Conservation (phyloP, 139 green algal genomes). For the Auxenochlorella pyrenoidosa region DNA sequence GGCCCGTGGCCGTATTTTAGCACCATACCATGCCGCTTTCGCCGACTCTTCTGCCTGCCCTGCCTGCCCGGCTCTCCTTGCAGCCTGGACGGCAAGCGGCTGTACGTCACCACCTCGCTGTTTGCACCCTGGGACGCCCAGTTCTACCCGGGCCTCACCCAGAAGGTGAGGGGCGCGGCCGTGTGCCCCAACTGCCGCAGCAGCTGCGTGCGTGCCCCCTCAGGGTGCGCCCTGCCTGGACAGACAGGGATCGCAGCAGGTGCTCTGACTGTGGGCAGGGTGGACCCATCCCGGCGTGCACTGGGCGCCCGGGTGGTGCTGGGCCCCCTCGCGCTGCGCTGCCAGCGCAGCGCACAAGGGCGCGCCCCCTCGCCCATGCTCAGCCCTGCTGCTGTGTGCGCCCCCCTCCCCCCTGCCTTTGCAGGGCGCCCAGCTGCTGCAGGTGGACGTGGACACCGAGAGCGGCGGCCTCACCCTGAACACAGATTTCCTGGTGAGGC, state of each 20-base stretch:
- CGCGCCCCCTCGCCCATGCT: not conserved
- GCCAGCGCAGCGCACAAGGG: too few relatives aligned
- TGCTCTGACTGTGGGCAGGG: too few relatives aligned
- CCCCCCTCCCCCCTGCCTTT: not conserved
- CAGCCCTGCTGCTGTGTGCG: not conserved
- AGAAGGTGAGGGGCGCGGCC: slow-evolving; percentile 30
- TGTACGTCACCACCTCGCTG: slow-evolving; percentile 87
- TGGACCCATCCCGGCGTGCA: too few relatives aligned
- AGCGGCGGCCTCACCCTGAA: slow-evolving; percentile 77
- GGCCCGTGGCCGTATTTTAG: too few relatives aligned
- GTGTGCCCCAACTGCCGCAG: not conserved
- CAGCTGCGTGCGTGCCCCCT: too few relatives aligned
- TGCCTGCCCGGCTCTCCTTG: not conserved
- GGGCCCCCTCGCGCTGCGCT: too few relatives aligned
- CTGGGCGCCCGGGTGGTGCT: too few relatives aligned
- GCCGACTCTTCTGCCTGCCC: not conserved
- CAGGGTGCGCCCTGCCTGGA: too few relatives aligned
- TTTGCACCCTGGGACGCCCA: slow-evolving; percentile 80
- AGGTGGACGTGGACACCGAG: slow-evolving; percentile 80
- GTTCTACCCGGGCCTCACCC: slow-evolving; percentile 85
- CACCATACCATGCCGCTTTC: too few relatives aligned
- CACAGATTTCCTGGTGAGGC: slow-evolving; percentile 47
- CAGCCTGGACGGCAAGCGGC: slow-evolving; percentile 79
- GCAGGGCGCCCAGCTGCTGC: slow-evolving; percentile 68
- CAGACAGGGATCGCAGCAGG: too few relatives aligned